Base-by-base conservation (phyloP, 176 grass and related monocot genomes). In the Hordeum marinum region DNA sequence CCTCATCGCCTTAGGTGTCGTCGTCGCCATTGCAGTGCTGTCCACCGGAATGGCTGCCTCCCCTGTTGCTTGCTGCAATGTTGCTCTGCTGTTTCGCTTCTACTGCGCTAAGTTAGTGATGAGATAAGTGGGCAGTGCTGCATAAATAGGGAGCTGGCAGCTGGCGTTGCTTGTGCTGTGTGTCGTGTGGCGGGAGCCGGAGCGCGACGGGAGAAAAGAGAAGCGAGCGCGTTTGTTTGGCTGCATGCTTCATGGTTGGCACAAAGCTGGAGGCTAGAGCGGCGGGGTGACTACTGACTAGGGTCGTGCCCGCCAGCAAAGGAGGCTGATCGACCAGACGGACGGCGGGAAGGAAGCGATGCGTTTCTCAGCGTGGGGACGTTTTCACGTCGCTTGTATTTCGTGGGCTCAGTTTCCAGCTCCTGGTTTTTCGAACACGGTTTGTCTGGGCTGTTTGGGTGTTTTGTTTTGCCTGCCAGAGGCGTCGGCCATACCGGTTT, bases 41-140 rank as follows among this genome's bases (percentile, higher is more conserved):
- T 46, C 41, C 7, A 8, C 71, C 71, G 3, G 71, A 74, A 74
- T 74, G 15, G 26, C 37, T 13, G 39, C 68, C 37, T 23, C 5
- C 58, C 5, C 10, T 71, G 68, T 71, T 15, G 52, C 21, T 17
- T 25, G 39, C 5, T 7, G 67, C 36, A 70, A 70, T 15, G 29
- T 10, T 85, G 75, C 62, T 58, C 55, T 65, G 40, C 5, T 67
- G 15, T 59, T 40, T 12, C 18, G 67, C 34, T 79, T 50, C 9
- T 73, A 42, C 42, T 20, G 8, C 3, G 9, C n/a, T 1, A 8
- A 9, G 26, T 18, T 14, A 40, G 65, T 40, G 77, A 26, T 39
- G 88, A 77, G 87, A 82, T 71, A 71, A 75, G 82, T 27, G 60
- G 72, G 57, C 57, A 54, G 42, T 20, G 46, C 6, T 24, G 11